phyloP scores from a whole-genome alignment of 257 asterid species.

The Penstemon eatonii region DNA sequence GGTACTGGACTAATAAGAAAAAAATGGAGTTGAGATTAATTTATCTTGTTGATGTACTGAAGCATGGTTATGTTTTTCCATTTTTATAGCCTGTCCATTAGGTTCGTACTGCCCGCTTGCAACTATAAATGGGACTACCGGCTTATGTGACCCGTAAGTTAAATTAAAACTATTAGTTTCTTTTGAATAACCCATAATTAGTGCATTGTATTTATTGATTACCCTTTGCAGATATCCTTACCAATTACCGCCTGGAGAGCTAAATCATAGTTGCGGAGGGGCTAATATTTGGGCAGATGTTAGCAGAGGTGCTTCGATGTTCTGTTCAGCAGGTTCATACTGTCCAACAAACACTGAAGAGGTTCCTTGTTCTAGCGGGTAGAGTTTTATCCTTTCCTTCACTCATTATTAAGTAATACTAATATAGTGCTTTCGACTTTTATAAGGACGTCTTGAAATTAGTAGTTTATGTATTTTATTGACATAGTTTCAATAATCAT shows the following conservation, averaged over 20 bases:
- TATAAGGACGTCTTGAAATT: neutral
- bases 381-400: slow-evolving; percentile 25
- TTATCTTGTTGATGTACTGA: neutral
- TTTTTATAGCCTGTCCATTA: slow-evolving; percentile 78
- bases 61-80: slow-evolving; percentile 13
- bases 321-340: slow-evolving; percentile 88
- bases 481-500: no score
- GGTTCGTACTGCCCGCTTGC: slow-evolving; percentile 89
- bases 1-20: neutral
- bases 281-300: slow-evolving; percentile 93
- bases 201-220: slow-evolving; percentile 15
- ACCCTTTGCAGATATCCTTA: slow-evolving; percentile 60
- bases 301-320: slow-evolving; percentile 59
- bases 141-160: slow-evolving; percentile 91
- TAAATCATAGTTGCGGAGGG: slow-evolving; percentile 83
- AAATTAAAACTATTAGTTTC: neutral
- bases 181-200: neutral
- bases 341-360: slow-evolving; percentile 73
- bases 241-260: slow-evolving; percentile 63
- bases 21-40: neutral
- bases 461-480: neutral
- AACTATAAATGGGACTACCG: slow-evolving; percentile 53
- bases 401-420: no score
- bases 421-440: neutral
- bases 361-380: slow-evolving; percentile 74